A percentile compares a stretch with the other conserved stretches of the same genome.
phyloP scores from a whole-genome alignment of 2,329 filamentous ascomycete genomes.

The Beauveria brongniartii region DNA sequence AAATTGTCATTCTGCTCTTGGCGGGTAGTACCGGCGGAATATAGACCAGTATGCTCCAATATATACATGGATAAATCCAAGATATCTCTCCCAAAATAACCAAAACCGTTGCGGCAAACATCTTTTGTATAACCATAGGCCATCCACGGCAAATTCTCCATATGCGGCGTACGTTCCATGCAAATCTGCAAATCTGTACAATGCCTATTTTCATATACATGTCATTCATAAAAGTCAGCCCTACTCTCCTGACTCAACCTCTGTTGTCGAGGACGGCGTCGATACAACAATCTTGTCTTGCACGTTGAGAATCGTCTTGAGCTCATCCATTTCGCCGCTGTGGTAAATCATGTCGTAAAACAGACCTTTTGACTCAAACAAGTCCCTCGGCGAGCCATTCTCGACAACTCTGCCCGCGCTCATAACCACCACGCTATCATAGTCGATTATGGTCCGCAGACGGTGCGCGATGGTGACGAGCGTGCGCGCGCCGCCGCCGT shows the following conservation, averaged over 20 bases:
- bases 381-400: conserved; percentile 38
- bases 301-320: conserved; percentile 28
- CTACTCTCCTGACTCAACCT: conserved; percentile 8
- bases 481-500: conserved; percentile 34
- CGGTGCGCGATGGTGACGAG: conserved; percentile 52
- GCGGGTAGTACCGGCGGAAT: neutral
- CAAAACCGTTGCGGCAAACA: neutral
- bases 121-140: neutral
- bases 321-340: conserved; percentile 42
- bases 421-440: conserved; percentile 51
- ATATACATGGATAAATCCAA: neutral
- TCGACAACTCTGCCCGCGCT: conserved; percentile 44
- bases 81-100: neutral
- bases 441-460: conserved; percentile 50
- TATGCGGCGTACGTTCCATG: too few species aligned
- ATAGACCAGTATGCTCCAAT: neutral
- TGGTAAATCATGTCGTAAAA: conserved; percentile 50
- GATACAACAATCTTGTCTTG: neutral
- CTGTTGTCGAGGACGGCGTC: conserved; percentile 7
- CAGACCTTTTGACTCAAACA: conserved; percentile 35
- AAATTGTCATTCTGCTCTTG: neutral
- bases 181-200: neutral
- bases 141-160: neutral
- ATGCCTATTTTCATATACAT: neutral
- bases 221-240: neutral